Conservation (phyloP, 2,329 filamentous ascomycete genomes). For the Ceratocystis destructans region DNA sequence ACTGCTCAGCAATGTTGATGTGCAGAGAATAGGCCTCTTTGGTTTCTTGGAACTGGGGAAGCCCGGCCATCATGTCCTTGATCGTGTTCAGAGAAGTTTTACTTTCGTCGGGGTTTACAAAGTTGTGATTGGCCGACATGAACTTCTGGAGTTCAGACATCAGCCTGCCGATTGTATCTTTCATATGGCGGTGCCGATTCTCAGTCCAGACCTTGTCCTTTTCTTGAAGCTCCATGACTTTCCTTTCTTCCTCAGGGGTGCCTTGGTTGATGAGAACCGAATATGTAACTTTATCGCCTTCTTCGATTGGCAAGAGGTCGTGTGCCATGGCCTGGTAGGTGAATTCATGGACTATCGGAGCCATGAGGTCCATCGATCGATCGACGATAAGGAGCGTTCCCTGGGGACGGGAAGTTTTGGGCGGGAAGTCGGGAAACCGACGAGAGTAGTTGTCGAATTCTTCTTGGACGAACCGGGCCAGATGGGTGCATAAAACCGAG, state of each 20-base stretch:
- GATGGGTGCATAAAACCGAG: conserved; percentile 68
- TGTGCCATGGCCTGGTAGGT: conserved; percentile 98
- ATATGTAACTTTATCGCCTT: conserved; percentile 78
- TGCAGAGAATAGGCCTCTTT: conserved; percentile 92
- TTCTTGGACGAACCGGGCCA: conserved; percentile 82
- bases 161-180: conserved; percentile 86
- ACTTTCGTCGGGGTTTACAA: conserved; percentile 58
- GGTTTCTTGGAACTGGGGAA: conserved; percentile 89
- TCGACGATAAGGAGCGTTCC: conserved; percentile 79
- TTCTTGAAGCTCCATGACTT: conserved; percentile 82
- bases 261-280: conserved; percentile 68
- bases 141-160: conserved; percentile 90
- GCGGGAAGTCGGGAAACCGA: conserved; percentile 72
- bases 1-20: conserved; percentile 91
- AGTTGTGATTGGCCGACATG: conserved; percentile 80
- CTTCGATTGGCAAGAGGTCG: conserved; percentile 76
- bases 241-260: conserved; percentile 54
- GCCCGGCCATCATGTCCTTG: conserved; percentile 88
- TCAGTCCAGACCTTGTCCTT: conserved; percentile 92
- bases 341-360: conserved; percentile 86
- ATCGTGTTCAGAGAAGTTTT: conserved; percentile 75
- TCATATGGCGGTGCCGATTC: conserved; percentile 93
- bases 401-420: conserved; percentile 61
- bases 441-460: conserved; percentile 83
- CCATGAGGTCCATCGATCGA: conserved; percentile 79